Conservation (phyloP, 192 early-diverging fungal genomes). For the Backusella circina region DNA sequence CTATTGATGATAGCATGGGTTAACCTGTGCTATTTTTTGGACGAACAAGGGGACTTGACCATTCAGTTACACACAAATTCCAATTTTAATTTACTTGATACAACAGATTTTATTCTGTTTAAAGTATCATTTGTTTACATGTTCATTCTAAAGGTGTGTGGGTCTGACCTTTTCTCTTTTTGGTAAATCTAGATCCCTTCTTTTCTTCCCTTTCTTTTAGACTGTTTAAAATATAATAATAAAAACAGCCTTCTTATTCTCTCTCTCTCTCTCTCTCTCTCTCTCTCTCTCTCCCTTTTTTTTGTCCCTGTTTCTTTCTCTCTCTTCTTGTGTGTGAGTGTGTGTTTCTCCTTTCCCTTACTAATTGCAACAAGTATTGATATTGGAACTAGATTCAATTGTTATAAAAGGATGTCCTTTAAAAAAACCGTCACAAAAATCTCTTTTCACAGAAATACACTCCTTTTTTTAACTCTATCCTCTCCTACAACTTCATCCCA, state of each 20-base stretch:
- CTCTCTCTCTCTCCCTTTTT: neutral
- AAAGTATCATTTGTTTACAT: no score
- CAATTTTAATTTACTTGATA: neutral
- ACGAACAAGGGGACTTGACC: neutral
- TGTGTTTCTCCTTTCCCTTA: neutral
- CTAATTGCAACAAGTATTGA: neutral
- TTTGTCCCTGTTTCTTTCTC: neutral
- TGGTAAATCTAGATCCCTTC: neutral
- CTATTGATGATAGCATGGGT: neutral
- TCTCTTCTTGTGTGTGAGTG: no score
- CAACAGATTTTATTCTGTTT: neutral
- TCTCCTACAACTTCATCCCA: neutral
- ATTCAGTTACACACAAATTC: neutral
- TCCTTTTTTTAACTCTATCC: neutral
- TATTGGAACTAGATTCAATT: neutral
- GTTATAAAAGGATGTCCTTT: neutral
- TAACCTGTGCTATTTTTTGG: neutral
- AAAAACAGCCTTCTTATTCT: neutral
- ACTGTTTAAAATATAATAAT: neutral
- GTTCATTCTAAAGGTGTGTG: no score
- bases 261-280: neutral
- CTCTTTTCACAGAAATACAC: neutral
- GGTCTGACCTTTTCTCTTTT: neutral
- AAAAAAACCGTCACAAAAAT: neutral
- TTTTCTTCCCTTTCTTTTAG: neutral